A percentile compares a stretch with the other conserved stretches of the same genome.
These are phyloP conservation scores for Glycine latifolia DNA, from an alignment of 306 rosid genomes.

Conservation along the genomic window DNA sequence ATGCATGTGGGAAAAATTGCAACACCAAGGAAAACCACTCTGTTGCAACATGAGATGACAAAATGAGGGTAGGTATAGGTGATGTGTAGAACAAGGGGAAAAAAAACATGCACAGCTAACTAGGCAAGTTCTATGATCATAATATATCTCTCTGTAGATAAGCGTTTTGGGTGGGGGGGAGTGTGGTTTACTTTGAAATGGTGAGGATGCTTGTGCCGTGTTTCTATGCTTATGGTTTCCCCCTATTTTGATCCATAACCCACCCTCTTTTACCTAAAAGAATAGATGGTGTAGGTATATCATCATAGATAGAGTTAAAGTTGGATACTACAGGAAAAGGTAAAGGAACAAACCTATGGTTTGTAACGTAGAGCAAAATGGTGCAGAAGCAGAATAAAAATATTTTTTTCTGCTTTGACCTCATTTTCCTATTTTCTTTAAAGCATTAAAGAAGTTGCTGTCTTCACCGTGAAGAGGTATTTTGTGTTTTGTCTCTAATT, in stretches of 20 bases:
- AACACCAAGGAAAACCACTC: conserved; percentile 49
- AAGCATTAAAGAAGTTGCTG: no score
- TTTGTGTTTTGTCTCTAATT: no score
- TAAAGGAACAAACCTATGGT: conserved; percentile 14
- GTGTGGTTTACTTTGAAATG: conserved; percentile 39
- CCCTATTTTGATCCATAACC: neutral
- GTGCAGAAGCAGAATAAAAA: conserved; percentile 3
- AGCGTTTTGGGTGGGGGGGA: neutral
- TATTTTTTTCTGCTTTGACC: conserved; percentile 19
- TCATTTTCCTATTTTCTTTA: neutral
- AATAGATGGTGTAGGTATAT: neutral
- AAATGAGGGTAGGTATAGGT: neutral
- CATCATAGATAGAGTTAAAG: neutral
- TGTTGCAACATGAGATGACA: conserved; percentile 72
- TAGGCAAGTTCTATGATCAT: conserved; percentile 42
- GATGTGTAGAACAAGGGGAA: neutral
- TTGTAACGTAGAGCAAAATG: conserved; percentile 27
- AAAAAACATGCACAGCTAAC: conserved; percentile 18
- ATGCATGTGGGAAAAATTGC: conserved; percentile 68
- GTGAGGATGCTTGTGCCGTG: neutral
- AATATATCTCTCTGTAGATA: conserved; percentile 19
- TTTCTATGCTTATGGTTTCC: neutral
- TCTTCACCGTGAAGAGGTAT: no score
- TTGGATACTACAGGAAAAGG: neutral
- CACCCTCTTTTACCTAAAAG: neutral